Conservation (phyloP, 2,329 filamentous ascomycete genomes). For the Aspergillus sp. region DNA sequence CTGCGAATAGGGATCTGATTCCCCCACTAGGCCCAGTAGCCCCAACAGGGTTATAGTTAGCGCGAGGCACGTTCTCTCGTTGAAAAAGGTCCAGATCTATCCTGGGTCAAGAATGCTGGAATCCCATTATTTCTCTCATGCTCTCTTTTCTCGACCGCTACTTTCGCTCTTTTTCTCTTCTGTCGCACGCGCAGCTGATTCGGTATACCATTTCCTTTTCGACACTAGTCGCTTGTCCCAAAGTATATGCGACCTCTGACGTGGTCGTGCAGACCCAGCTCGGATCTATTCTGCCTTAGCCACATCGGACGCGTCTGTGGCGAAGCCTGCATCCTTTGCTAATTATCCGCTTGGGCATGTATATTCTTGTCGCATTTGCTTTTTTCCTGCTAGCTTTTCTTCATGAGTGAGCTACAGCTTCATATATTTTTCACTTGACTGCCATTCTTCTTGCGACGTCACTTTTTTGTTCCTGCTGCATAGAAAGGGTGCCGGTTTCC, state of each 20-base stretch:
- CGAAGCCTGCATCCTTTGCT: slow-evolving; percentile 39
- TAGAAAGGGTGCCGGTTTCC: slow-evolving; percentile 11
- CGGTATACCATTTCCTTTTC: slow-evolving; percentile 14
- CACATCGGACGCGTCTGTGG: slow-evolving; percentile 39
- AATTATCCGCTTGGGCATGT: slow-evolving; percentile 11
- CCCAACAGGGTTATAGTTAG: slow-evolving; percentile 23
- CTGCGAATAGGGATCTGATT: slow-evolving; percentile 24
- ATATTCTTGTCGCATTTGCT: slow-evolving; percentile 18
- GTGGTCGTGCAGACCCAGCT: slow-evolving; percentile 36
- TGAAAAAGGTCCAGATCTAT: slow-evolving; percentile 31
- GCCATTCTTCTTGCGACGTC: slow-evolving; percentile 13
- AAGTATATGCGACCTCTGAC: slow-evolving; percentile 34
- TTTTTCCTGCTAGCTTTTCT: slow-evolving; percentile 7
- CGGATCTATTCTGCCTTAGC: slow-evolving; percentile 26
- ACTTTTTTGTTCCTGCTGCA: slow-evolving; percentile 9
- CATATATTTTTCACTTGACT: slow-evolving; percentile 9
- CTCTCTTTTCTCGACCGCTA: slow-evolving; percentile 15
- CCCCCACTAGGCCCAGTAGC: slow-evolving; percentile 19
- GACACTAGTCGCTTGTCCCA: slow-evolving; percentile 12
- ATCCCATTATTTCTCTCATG: slow-evolving; percentile 16
- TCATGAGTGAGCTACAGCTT: slow-evolving; percentile 14
- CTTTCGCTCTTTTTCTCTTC: slow-evolving; percentile 18
- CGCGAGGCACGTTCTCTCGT: slow-evolving; percentile 23
- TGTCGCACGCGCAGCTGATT: slow-evolving; percentile 26
- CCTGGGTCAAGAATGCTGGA: slow-evolving; percentile 13